Percentiles rank a stretch among this genome's conserved stretches.
Conservation (phyloP, 768 basidiomycete genomes). For the Roridomyces roridus region DNA sequence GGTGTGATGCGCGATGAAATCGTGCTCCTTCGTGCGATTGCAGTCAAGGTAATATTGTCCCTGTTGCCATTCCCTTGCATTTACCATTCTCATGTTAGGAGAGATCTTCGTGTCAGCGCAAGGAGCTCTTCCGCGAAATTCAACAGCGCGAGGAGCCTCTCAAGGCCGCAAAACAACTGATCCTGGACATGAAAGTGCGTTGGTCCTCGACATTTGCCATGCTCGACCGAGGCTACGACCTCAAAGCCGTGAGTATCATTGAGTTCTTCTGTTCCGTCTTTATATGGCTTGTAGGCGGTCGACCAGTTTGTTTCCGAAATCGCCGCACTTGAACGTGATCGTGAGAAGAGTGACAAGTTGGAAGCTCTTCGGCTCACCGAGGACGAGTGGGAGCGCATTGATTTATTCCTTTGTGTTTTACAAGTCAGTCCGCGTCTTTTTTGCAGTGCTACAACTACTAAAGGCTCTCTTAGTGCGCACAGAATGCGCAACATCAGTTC, state of each 20-base stretch:
- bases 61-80: background rate
- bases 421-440: conserved; percentile 12
- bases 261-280: conserved; percentile 8
- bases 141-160: conserved; percentile 6
- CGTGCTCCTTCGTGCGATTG: conserved; percentile 30
- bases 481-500: conserved; percentile 36
- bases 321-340: conserved; percentile 20
- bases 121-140: conserved; percentile 28
- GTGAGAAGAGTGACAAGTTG: conserved; percentile 19
- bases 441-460: background rate
- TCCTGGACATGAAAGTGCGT: conserved; percentile 31
- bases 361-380: conserved; percentile 16
- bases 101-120: conserved; percentile 26
- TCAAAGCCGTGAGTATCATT: too few species aligned
- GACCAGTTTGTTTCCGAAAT: conserved; percentile 33
- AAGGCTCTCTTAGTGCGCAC: conserved; percentile 29
- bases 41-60: conserved; percentile 27
- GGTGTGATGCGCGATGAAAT: background rate
- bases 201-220: conserved; percentile 35
- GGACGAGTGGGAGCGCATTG: conserved; percentile 30
- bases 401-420: conserved; percentile 25
- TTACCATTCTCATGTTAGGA: conserved; percentile 15
- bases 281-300: background rate
- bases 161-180: conserved; percentile 7
- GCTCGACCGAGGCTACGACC: conserved; percentile 23